These are phyloP conservation scores for Emericellopsis atlantica DNA, from an alignment of 2,329 filamentous ascomycete species.

Conservation along the genomic window DNA sequence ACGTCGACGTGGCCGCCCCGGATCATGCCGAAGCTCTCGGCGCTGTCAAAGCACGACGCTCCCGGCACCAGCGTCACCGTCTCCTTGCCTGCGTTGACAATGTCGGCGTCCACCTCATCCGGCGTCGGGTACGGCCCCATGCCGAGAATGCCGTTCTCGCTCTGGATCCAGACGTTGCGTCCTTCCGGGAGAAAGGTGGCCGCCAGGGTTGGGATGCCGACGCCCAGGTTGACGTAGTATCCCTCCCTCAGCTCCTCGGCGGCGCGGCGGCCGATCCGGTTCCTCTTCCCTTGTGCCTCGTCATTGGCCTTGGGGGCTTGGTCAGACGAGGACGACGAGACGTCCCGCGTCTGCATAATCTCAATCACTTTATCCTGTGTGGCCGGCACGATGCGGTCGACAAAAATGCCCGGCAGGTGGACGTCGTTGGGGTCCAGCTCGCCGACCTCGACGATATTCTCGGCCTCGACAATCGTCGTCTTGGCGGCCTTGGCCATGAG, in stretches of 20 bases:
- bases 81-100: slow-evolving; percentile 81
- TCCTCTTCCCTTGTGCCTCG: slow-evolving; percentile 36
- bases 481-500: slow-evolving; percentile 74
- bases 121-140: slow-evolving; percentile 66
- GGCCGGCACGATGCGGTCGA: slow-evolving; percentile 67
- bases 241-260: slow-evolving; percentile 72
- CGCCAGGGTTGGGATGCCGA: slow-evolving; percentile 79
- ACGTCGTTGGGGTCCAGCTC: slow-evolving; percentile 62
- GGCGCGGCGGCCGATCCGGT: slow-evolving; percentile 64
- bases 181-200: slow-evolving; percentile 59
- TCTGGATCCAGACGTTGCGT: slow-evolving; percentile 73
- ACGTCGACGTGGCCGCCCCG: slow-evolving; percentile 74
- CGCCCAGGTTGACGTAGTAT: slow-evolving; percentile 69
- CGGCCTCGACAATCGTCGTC: slow-evolving; percentile 71
- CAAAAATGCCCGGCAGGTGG: slow-evolving; percentile 70
- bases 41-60: slow-evolving; percentile 64
- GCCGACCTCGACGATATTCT: slow-evolving; percentile 67
- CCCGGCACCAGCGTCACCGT: slow-evolving; percentile 71
- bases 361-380: slow-evolving; percentile 63
- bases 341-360: slow-evolving; percentile 10
- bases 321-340: too few species aligned
- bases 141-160: slow-evolving; percentile 75
- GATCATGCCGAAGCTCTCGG: slow-evolving; percentile 82
- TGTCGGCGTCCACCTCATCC: slow-evolving; percentile 60
- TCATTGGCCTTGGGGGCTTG: slow-evolving; percentile 11